A percentile compares a stretch with the other conserved stretches of the same genome.
These are phyloP conservation scores for Cyclotella baltica DNA, from an alignment of 108 stramenopile species.

Conservation along the genomic window DNA sequence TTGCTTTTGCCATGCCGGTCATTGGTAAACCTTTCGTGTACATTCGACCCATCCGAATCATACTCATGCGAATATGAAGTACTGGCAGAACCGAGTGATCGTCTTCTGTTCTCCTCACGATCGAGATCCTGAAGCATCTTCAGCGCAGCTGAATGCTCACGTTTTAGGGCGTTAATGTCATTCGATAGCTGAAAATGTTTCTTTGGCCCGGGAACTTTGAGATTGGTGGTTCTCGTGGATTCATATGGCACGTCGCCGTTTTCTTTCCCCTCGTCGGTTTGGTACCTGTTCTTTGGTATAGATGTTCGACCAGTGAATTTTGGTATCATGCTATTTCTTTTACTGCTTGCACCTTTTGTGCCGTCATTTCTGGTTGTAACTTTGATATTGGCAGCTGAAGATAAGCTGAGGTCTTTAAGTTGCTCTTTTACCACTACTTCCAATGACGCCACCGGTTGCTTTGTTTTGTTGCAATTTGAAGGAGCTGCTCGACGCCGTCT, in stretches of 20 bases:
- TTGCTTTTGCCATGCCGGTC: neutral
- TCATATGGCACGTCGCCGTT: neutral
- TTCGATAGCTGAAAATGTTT: constrained; percentile 18
- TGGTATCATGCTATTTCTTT: constrained; percentile 5
- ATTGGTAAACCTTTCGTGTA: neutral
- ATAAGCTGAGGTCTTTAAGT: constrained; percentile 10
- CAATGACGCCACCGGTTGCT: neutral
- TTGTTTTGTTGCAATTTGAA: neutral
- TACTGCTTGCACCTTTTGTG: constrained; percentile 3
- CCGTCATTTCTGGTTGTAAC: neutral
- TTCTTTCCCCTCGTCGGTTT: constrained; percentile 43
- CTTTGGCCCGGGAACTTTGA: neutral
- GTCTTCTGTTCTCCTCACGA: constrained; percentile 23
- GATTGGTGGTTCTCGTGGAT: neutral
- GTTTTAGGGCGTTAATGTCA: constrained; percentile 44
- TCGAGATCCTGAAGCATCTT: constrained; percentile 51
- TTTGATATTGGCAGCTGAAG: neutral
- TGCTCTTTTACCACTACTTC: neutral
- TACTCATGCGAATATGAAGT: constrained; percentile 5
- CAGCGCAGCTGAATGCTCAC: constrained; percentile 51
- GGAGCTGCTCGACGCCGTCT: neutral
- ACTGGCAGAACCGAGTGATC: constrained; percentile 13
- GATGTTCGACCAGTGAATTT: constrained; percentile 1
- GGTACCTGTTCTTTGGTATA: neutral
- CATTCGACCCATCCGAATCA: constrained; percentile 16